These are phyloP conservation scores for Fraxinus dipetala DNA, from an alignment of 305 asterid species.

Conservation along the genomic window DNA sequence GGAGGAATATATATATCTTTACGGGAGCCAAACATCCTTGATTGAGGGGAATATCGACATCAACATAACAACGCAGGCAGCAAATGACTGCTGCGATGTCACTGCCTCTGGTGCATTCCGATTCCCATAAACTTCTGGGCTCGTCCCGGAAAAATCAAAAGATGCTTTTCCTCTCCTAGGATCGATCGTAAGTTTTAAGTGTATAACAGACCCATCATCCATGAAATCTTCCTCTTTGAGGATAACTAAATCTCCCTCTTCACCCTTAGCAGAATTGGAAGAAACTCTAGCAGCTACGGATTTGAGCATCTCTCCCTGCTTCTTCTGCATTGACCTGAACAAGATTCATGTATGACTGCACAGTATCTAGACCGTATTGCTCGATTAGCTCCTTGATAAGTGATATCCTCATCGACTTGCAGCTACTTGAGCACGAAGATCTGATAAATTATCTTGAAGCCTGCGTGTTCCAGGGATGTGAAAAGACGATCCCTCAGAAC, in stretches of 20 bases:
- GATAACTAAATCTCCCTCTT: slow-evolving; percentile 38
- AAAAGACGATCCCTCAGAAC: slow-evolving; percentile 46
- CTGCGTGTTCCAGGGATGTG: slow-evolving; percentile 82
- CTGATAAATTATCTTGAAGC: slow-evolving; percentile 90
- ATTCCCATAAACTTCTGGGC: slow-evolving; percentile 90
- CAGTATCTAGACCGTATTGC: slow-evolving; percentile 77
- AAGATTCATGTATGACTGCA: slow-evolving; percentile 82
- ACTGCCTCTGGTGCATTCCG: slow-evolving; percentile 98
- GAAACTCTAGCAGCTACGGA: slow-evolving; percentile 60
- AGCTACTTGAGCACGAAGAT: slow-evolving; percentile 92
- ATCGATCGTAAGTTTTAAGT: slow-evolving; percentile 72
- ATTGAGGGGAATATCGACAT: slow-evolving; percentile 85
- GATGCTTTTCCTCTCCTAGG: slow-evolving; percentile 68
- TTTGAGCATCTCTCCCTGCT: slow-evolving; percentile 92
- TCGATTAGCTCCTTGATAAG: slow-evolving; percentile 89
- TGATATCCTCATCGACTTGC: slow-evolving; percentile 88
- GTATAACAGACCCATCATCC: slow-evolving; percentile 86
- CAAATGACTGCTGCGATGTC: slow-evolving; percentile 86
- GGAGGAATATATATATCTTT: slow-evolving; percentile 61
- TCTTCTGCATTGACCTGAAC: slow-evolving; percentile 91
- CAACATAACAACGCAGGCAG: slow-evolving; percentile 76
- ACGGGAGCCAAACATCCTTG: slow-evolving; percentile 96
- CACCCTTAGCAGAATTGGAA: slow-evolving; percentile 25
- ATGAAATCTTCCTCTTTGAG: slow-evolving; percentile 87
- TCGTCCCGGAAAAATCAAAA: slow-evolving; percentile 85